phyloP scores from a whole-genome alignment of 164 flowering plant genomes.

The Paratinospora sagittata region DNA sequence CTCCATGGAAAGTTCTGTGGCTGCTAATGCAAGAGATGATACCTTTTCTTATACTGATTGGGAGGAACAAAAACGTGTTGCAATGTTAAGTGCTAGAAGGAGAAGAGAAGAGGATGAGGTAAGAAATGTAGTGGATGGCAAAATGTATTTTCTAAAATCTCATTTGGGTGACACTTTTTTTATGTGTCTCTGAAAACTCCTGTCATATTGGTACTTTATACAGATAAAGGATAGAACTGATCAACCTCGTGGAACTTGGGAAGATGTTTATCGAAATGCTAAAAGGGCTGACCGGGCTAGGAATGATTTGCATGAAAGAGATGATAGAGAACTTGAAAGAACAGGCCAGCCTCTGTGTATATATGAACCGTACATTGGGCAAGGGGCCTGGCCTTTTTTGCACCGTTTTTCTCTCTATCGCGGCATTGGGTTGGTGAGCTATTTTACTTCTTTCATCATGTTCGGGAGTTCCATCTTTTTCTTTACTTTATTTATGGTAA shows the following conservation, averaged over 20 bases:
- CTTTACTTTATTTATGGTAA: not conserved
- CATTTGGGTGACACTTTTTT: not conserved
- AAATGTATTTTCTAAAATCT: not conserved
- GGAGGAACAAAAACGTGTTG: slow-evolving; percentile 56
- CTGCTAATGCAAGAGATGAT: slow-evolving; percentile 27
- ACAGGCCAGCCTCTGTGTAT: slow-evolving; percentile 91
- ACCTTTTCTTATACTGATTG: slow-evolving; percentile 60
- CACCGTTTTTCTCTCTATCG: slow-evolving; percentile 76
- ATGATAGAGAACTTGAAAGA: slow-evolving; percentile 93
- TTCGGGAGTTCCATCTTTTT: not conserved
- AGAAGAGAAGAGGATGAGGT: slow-evolving; percentile 95
- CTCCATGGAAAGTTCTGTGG: slow-evolving; percentile 17
- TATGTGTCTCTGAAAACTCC: slow-evolving; percentile 8
- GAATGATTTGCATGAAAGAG: slow-evolving; percentile 93
- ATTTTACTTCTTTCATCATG: not conserved
- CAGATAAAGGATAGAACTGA: slow-evolving; percentile 89
- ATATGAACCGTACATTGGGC: slow-evolving; percentile 89
- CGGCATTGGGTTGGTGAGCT: slow-evolving; percentile 87
- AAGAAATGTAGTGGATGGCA: slow-evolving; percentile 15
- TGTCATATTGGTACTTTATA: slow-evolving; percentile 24
- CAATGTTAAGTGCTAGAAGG: slow-evolving; percentile 43
- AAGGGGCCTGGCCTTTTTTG: slow-evolving; percentile 92
- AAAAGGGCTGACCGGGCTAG: slow-evolving; percentile 65
- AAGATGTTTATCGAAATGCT: slow-evolving; percentile 86
- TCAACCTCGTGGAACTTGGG: slow-evolving; percentile 87